Evolutionary conservation across 1,284 basidiomycete species (phyloP), one percentile per base, ranked within the genome.

Genomic region (Peniophora sp.): DNA sequence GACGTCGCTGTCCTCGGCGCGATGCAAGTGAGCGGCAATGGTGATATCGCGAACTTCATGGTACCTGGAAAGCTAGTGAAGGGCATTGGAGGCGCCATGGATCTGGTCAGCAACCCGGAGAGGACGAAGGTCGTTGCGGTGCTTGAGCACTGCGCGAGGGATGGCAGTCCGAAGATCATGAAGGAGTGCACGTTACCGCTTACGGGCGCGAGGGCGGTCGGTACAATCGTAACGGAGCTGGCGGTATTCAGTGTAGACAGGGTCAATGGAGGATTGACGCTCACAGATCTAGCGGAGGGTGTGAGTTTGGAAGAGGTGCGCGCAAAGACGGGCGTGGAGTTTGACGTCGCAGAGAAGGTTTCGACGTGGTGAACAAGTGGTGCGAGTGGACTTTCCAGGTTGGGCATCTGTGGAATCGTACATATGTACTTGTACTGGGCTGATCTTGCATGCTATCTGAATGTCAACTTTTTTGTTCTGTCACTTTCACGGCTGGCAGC

Each of bases 1-100:
- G 83, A 97, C 62, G 89, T 97, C 47, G 89, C 93, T 11, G 92
- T 97, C 64, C 81, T 87, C 45, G 85, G 84, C 49, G 84, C 84
- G 65, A 92, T 98, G 84, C 87, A 98, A 76, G 94, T 97, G 48
- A 92, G 92, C 1, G 83, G 88, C 58, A 83, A 83, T 20, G 96
- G 95, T 53, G 94, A 98, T 65, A 87, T 98, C 55, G 95, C 96
- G 48, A 98, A 98, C 74, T 98, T 92, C 66, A 97, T 97, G 93
- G 92, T 97, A 59, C 94, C 94, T 14, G 91, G 92, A 27, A 93
- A 95, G 70, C 80, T 95, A 64, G 82, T 93, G 46, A 93, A 92
- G 74, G 91, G 89, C 77, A 56, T 45, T 20, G 60, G 27, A 32
- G 47, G 44, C 43, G 95, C 95, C 2, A 97, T 97, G 93, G 93